These are phyloP conservation scores for Rickenella mellea DNA, from an alignment of 768 basidiomycete genomes.

Conservation along the genomic window DNA sequence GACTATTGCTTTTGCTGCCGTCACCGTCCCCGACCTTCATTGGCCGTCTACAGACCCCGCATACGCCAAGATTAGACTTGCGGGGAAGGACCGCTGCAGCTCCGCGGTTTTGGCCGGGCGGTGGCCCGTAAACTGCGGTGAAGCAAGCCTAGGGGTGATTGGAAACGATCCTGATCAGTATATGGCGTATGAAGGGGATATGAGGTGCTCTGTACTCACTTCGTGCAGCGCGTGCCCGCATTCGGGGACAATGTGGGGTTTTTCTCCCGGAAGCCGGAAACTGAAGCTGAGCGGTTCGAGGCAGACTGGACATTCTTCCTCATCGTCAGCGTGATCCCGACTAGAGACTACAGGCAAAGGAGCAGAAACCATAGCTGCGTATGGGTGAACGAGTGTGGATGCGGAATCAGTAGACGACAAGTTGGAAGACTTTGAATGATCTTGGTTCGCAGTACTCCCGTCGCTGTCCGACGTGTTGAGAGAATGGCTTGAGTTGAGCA, in stretches of 20 bases:
- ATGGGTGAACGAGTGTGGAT: constrained; percentile 34
- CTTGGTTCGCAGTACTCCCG: background rate
- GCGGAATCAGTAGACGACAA: background rate
- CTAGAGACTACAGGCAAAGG: constrained; percentile 67
- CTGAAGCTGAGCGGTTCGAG: constrained; percentile 90
- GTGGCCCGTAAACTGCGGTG: constrained; percentile 90
- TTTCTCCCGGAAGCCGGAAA: constrained; percentile 91
- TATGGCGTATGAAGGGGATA: background rate
- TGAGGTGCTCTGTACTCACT: constrained; percentile 36
- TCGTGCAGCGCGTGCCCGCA: constrained; percentile 98
- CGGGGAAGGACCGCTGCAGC: constrained; percentile 44
- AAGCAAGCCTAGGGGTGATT: constrained; percentile 70
- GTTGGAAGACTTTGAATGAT: no score
- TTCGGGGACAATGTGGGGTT: constrained; percentile 93
- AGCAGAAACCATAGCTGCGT: constrained; percentile 50
- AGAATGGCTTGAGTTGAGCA: constrained; percentile 39
- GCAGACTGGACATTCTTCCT: constrained; percentile 93
- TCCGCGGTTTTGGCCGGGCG: constrained; percentile 46
- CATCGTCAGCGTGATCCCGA: constrained; percentile 57
- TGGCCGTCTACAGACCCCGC: constrained; percentile 91
- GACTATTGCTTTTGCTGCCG: constrained; percentile 83
- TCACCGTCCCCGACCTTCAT: constrained; percentile 94
- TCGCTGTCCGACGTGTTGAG: background rate
- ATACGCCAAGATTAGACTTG: constrained; percentile 84
- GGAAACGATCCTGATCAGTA: background rate